These are phyloP conservation scores for Diaporthe humulicola DNA, from an alignment of 2,329 filamentous ascomycete species.

Conservation along the genomic window DNA sequence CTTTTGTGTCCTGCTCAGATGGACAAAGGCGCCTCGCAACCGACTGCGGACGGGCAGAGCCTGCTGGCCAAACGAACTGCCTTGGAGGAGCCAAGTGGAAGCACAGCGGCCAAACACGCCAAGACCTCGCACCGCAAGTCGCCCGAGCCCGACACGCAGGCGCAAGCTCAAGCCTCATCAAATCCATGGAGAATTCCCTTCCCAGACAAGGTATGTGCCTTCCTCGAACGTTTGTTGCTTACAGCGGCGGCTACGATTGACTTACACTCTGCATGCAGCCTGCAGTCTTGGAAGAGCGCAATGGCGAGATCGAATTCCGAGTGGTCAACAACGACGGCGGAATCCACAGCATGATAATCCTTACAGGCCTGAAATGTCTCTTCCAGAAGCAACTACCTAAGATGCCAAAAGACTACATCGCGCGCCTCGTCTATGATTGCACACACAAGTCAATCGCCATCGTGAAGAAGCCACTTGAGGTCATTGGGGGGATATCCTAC, in stretches of 20 bases:
- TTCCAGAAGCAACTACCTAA: slow-evolving; percentile 99
- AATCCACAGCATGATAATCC: slow-evolving; percentile 89
- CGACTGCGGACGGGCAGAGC: background rate
- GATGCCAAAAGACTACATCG: slow-evolving; percentile 99
- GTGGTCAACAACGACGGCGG: slow-evolving; percentile 97
- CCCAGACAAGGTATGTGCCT: slow-evolving; percentile 81
- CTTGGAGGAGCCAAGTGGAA: background rate
- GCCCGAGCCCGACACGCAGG: background rate
- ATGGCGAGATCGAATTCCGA: slow-evolving; percentile 94
- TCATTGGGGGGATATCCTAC: slow-evolving; percentile 97
- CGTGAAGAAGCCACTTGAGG: slow-evolving; percentile 94
- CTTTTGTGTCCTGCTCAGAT: background rate
- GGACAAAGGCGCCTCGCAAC: background rate
- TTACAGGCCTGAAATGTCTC: slow-evolving; percentile 96
- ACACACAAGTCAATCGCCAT: slow-evolving; percentile 97
- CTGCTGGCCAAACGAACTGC: background rate
- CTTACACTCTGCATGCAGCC: slow-evolving; percentile 67
- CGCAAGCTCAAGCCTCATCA: background rate
- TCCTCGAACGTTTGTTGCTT: background rate
- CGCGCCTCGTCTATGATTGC: slow-evolving; percentile 94
- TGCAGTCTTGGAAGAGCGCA: slow-evolving; percentile 92
- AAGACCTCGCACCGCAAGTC: background rate
- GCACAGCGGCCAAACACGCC: background rate
- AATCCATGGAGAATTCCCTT: slow-evolving; percentile 73
- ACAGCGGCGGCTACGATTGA: slow-evolving; percentile 27